These are phyloP conservation scores for Solanum neorickii DNA, from an alignment of 257 asterid species.

Conservation along the genomic window DNA sequence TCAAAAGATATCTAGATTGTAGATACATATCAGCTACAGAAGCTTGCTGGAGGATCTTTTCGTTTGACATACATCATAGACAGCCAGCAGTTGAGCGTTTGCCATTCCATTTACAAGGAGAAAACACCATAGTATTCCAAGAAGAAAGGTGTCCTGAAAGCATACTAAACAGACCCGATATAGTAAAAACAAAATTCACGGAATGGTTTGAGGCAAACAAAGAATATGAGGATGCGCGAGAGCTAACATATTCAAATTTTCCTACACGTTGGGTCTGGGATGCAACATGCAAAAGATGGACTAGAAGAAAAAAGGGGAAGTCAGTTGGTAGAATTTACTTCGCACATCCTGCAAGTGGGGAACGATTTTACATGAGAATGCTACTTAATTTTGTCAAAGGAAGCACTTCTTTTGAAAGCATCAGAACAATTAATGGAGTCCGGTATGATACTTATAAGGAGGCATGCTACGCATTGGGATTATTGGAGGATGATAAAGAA, in stretches of 20 bases:
- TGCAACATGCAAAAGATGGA: background rate
- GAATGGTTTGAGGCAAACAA: conserved; percentile 1
- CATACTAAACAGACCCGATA: background rate
- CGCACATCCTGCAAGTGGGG: background rate
- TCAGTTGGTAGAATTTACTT: background rate
- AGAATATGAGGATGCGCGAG: background rate
- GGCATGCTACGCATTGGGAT: background rate
- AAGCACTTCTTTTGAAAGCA: background rate
- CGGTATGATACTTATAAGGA: background rate
- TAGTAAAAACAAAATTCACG: background rate
- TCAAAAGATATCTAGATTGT: background rate
- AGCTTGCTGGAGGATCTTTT: background rate
- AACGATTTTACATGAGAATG: background rate
- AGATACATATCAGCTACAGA: background rate
- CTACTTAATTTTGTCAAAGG: background rate
- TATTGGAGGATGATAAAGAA: background rate
- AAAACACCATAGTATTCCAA: background rate
- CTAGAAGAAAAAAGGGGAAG: background rate
- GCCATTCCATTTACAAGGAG: background rate
- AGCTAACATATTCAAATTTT: background rate
- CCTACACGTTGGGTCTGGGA: background rate
- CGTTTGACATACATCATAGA: background rate
- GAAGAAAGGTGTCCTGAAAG: background rate
- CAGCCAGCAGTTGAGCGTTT: background rate
- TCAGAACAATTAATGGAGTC: background rate